phyloP scores from a whole-genome alignment of 257 asterid genomes.

The Solanum clarkiae region DNA sequence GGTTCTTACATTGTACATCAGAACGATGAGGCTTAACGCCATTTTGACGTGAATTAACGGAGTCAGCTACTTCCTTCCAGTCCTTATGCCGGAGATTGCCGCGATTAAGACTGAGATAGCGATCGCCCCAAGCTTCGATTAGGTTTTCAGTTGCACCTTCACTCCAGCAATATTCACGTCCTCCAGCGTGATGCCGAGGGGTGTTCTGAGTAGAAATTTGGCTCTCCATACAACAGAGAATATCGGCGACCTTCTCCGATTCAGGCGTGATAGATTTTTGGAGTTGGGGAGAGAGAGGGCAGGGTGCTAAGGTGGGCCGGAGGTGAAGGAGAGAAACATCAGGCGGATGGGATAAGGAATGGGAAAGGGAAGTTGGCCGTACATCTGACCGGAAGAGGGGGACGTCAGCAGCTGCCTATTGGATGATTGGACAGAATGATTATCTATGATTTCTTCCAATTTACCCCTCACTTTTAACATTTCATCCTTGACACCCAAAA shows the following conservation, averaged over 20 bases:
- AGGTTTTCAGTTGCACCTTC: conserved; percentile 64
- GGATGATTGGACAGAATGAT: conserved; percentile 10
- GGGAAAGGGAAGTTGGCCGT: conserved; percentile 2
- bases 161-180: conserved; percentile 75
- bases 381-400: conserved; percentile 17
- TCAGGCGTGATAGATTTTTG: background rate
- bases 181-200: conserved; percentile 11
- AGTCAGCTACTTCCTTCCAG: conserved; percentile 61
- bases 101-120: conserved; percentile 51
- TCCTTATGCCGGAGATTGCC: conserved; percentile 69
- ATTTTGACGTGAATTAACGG: conserved; percentile 45
- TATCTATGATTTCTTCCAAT: background rate
- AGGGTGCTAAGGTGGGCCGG: background rate
- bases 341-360: background rate
- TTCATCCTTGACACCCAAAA: background rate
- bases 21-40: conserved; percentile 57
- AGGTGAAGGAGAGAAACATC: background rate
- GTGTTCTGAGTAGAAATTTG: background rate
- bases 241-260: background rate
- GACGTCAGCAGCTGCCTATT: conserved; percentile 10
- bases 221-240: conserved; percentile 1
- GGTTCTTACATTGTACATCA: conserved; percentile 63
- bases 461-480: background rate
- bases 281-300: background rate
- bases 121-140: conserved; percentile 62